Conservation (phyloP, 78 protist species). For the Polysphondylium violaceum region DNA sequence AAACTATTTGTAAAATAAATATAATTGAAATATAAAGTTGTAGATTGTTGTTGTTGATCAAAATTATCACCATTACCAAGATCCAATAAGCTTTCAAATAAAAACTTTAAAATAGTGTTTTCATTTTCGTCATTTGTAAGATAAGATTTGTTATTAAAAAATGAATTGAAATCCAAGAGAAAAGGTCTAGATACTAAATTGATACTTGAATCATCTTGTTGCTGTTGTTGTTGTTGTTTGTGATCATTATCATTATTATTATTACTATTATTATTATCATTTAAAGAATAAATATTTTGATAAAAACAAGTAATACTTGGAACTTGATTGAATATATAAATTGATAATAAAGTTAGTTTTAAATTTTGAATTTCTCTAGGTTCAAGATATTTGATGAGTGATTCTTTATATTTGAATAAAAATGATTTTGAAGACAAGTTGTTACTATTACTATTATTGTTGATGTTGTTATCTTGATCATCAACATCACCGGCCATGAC, state of each 20-base stretch:
- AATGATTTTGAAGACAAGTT: not conserved
- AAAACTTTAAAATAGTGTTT: too few species aligned
- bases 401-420: not conserved
- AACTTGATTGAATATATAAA: slow-evolving; percentile 18
- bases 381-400: not conserved
- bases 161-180: slow-evolving; percentile 2
- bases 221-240: too few species aligned
- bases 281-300: slow-evolving; percentile 10
- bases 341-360: not conserved
- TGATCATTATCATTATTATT: not conserved
- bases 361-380: slow-evolving; percentile 1
- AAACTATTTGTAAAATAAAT: too few species aligned
- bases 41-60: too few species aligned
- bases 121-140: too few species aligned
- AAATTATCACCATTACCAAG: too few species aligned
- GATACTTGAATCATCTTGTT: too few species aligned
- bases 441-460: not conserved
- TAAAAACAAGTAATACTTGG: slow-evolving; percentile 29
- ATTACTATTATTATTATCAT: too few species aligned
- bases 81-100: too few species aligned
- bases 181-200: not conserved
- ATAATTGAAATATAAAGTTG: too few species aligned
- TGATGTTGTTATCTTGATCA: not conserved
- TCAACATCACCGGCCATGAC: too few species aligned
- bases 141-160: too few species aligned